Base-by-base conservation (phyloP, 2,329 filamentous ascomycete genomes). In the Diaporthe humulicola region DNA sequence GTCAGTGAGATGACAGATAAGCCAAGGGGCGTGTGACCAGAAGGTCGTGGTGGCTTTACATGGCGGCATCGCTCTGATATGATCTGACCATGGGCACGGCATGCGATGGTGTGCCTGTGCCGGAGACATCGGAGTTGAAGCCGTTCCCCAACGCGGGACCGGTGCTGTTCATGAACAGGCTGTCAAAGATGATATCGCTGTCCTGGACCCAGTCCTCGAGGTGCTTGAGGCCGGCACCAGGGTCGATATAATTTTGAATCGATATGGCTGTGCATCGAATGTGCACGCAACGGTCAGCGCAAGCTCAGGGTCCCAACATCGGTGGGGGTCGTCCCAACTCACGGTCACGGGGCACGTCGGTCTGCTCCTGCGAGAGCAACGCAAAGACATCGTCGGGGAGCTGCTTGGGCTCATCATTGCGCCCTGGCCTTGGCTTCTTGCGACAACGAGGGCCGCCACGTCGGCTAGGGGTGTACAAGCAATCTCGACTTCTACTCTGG, bases 131-230 rank as follows among this genome's bases (percentile, higher is more conserved):
- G 1, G 72, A 60, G 17, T 38, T 22, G 54, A 76, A 74, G 15
- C 36, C 72, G 10, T 60, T 74, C 17, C 54, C 60, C 0, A 54
- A 30, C 1, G 33, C n/a, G 12, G 72, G 67, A 30, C 67, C 74
- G 17, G 36, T 74, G 60, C 69, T 71, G 45, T 50, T 72, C 73
- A 80, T 79, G 74, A 87, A 86, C 52, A 87, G 79, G 71, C 83
- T 84, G 76, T 88, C 86, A 74, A 87, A 88, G 60, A 88, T 86
- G 42, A 85, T 85, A 77, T 87, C 86, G 76, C 86, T 87, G 75
- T 88, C 86, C 67, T 84, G 84, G 45, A 85, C 83, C 36, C 84
- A 82, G 76, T 87, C 86, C 30, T 84, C 85, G 9, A 88, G 80
- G 71, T 86, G 83, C 73, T 84, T 86, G 60, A 89, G 81, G 8